A percentile compares a stretch with the other conserved stretches of the same genome.
Evolutionary conservation across 306 rosid species (phyloP).

Genomic region (Vigna hirtella): DNA sequence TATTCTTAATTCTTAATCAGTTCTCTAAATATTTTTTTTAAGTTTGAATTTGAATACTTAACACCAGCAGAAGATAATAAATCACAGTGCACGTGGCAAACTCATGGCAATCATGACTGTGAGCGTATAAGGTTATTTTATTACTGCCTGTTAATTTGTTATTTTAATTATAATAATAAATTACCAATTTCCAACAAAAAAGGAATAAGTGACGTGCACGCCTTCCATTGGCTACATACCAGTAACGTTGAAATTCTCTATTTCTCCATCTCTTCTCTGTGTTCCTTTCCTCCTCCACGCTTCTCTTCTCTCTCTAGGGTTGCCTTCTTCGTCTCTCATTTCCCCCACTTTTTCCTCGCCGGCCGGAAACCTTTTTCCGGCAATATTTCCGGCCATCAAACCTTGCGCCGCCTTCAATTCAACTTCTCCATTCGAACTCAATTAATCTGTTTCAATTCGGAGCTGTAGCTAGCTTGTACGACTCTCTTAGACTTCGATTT

Average conservation of each 20-base stretch:
- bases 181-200: background rate
- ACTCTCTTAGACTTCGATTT: constrained; percentile 36
- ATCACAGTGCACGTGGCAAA: background rate
- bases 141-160: background rate
- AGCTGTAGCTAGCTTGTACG: constrained; percentile 33
- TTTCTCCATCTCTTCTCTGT: background rate
- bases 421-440: background rate
- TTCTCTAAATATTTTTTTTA: too few species aligned
- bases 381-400: constrained; percentile 42
- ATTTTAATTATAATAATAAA: background rate
- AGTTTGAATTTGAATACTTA: too few species aligned
- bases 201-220: constrained; percentile 54
- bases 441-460: constrained; percentile 1
- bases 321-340: constrained; percentile 28
- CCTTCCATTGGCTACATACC: constrained; percentile 9
- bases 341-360: constrained; percentile 25
- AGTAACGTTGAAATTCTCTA: constrained; percentile 27
- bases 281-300: background rate
- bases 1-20: background rate
- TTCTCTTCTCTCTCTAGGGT: constrained; percentile 41
- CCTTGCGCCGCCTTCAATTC: background rate
- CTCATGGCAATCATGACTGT: background rate
- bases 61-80: too few species aligned
- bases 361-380: constrained; percentile 51
- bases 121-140: background rate